These are phyloP conservation scores for Claviceps monticola DNA, from an alignment of 2,329 filamentous ascomycete genomes.

Conservation along the genomic window DNA sequence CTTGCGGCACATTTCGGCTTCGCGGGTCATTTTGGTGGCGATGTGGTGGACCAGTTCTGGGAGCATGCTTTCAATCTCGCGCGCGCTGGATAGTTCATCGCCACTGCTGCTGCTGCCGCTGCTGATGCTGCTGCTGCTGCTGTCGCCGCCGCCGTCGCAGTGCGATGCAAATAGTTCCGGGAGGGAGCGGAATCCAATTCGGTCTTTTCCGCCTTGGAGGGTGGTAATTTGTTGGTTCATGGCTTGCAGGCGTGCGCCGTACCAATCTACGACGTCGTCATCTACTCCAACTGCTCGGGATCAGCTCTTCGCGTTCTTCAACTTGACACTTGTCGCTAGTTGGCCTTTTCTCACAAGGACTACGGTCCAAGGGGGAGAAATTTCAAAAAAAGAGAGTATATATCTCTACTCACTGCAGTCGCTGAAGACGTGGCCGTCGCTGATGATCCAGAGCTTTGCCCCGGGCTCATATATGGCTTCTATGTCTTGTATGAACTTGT, in stretches of 20 bases:
- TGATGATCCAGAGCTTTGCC: constrained; percentile 22
- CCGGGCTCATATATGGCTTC: constrained; percentile 19
- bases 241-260: constrained; percentile 22
- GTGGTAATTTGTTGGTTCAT: constrained; percentile 19
- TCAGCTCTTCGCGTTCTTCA: neutral
- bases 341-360: neutral
- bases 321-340: too few relatives aligned
- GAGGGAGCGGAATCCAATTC: constrained; percentile 16
- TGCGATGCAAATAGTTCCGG: constrained; percentile 16
- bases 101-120: too few relatives aligned
- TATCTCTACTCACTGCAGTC: constrained; percentile 22
- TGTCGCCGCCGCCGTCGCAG: neutral
- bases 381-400: neutral
- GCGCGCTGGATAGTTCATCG: neutral
- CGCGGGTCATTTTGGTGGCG: constrained; percentile 11
- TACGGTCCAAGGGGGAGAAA: neutral
- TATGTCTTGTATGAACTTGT: constrained; percentile 16
- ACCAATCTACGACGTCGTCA: constrained; percentile 26
- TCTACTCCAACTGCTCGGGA: constrained; percentile 24
- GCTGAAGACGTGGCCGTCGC: constrained; percentile 26
- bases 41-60: constrained; percentile 23
- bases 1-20: constrained; percentile 19
- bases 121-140: too few relatives aligned
- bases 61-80: constrained; percentile 20
- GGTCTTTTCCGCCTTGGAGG: constrained; percentile 11